Conservation (phyloP, 805 yeast species). For the Lachancea meyersii region DNA sequence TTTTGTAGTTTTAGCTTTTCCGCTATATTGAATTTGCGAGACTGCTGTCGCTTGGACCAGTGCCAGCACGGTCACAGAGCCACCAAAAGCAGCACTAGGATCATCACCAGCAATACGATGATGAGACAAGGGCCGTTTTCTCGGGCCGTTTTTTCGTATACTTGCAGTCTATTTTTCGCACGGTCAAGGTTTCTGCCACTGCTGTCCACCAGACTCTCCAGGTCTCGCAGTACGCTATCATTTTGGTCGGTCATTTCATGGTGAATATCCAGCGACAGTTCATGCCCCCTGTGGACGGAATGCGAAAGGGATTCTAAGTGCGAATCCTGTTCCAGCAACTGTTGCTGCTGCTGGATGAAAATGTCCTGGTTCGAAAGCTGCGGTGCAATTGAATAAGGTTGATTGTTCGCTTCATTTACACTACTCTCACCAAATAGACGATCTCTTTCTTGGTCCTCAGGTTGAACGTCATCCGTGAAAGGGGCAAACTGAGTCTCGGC, state of each 20-base stretch:
- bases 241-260: slow-evolving; percentile 45
- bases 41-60: background rate
- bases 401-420: background rate
- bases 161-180: slow-evolving; percentile 37
- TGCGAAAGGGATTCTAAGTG: slow-evolving; percentile 37
- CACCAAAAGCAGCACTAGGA: slow-evolving; percentile 38
- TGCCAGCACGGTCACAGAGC: slow-evolving; percentile 22
- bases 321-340: slow-evolving; percentile 41
- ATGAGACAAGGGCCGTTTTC: slow-evolving; percentile 47
- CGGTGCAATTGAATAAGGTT: slow-evolving; percentile 2
- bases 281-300: slow-evolving; percentile 41
- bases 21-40: background rate
- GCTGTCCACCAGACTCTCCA: slow-evolving; percentile 42
- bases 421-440: slow-evolving; percentile 1
- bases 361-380: slow-evolving; percentile 32
- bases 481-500: slow-evolving; percentile 16
- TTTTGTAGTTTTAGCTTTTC: background rate
- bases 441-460: slow-evolving; percentile 6
- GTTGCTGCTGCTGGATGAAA: slow-evolving; percentile 42
- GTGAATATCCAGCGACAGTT: slow-evolving; percentile 42
- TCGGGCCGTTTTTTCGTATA: slow-evolving; percentile 37
- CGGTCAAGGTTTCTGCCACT: slow-evolving; percentile 37
- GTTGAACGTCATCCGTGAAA: slow-evolving; percentile 19
- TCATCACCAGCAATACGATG: slow-evolving; percentile 39
- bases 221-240: slow-evolving; percentile 40